These are phyloP conservation scores for Cytospora schulzeri DNA, from an alignment of 2,329 filamentous ascomycete genomes.

Conservation along the genomic window DNA sequence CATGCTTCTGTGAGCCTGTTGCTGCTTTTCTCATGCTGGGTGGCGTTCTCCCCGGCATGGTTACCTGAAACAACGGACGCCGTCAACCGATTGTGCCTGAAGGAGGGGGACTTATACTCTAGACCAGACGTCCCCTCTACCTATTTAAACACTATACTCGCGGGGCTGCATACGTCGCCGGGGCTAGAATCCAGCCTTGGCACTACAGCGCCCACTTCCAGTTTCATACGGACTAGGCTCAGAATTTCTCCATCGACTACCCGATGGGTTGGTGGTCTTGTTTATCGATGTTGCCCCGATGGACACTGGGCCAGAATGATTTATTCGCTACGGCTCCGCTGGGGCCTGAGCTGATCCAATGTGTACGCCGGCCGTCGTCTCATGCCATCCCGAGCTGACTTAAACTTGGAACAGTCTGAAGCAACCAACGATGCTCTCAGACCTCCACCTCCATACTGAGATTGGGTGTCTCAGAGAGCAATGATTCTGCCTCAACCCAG, in stretches of 20 bases:
- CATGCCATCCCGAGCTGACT: neutral
- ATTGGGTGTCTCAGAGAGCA: constrained; percentile 17
- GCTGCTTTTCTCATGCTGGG: neutral
- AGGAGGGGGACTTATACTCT: neutral
- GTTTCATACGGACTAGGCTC: neutral
- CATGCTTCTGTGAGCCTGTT: constrained; percentile 1
- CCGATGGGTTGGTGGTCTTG: neutral
- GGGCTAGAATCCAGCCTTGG: neutral
- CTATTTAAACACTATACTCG: neutral
- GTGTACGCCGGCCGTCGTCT: constrained; percentile 1
- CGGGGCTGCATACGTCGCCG: neutral
- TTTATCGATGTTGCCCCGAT: neutral
- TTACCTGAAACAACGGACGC: neutral
- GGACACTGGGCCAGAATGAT: neutral
- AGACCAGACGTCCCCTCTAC: neutral
- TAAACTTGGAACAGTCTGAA: neutral
- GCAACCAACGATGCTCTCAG: neutral
- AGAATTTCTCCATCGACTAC: neutral
- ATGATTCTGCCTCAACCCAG: neutral
- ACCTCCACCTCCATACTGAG: neutral
- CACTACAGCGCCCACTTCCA: neutral
- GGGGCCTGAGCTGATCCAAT: constrained; percentile 11
- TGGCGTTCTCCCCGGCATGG: neutral
- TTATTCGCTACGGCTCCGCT: neutral
- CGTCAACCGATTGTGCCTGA: neutral